Percentiles rank a stretch among this genome's conserved stretches.
These are phyloP conservation scores for Cryptococcus sp. DNA, from an alignment of 1,284 basidiomycete species.

Conservation along the genomic window DNA sequence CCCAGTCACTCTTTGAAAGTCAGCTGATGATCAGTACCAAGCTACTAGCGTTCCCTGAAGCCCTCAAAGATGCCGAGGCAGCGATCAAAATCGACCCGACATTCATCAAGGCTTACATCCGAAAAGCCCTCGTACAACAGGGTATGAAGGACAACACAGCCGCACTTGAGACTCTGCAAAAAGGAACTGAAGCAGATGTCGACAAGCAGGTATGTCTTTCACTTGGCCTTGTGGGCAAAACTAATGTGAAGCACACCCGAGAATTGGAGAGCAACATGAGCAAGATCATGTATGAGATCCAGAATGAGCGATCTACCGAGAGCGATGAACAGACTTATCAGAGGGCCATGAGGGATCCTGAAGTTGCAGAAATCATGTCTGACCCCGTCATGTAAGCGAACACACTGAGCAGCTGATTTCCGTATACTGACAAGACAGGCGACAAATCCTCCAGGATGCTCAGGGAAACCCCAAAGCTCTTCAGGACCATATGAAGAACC, in stretches of 20 bases:
- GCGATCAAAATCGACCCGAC: slow-evolving; percentile 87
- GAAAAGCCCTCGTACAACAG: slow-evolving; percentile 81
- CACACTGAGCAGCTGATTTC: slow-evolving; percentile 1
- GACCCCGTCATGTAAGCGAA: slow-evolving; percentile 22
- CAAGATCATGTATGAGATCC: slow-evolving; percentile 77
- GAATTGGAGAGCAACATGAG: slow-evolving; percentile 76
- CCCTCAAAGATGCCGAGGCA: slow-evolving; percentile 89
- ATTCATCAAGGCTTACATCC: slow-evolving; percentile 94
- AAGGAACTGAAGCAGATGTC: slow-evolving; percentile 67
- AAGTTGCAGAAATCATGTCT: slow-evolving; percentile 66
- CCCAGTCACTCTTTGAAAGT: not conserved
- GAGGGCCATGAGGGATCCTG: slow-evolving; percentile 95
- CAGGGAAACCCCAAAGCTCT: slow-evolving; percentile 84
- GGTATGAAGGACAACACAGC: slow-evolving; percentile 90
- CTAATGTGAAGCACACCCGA: slow-evolving; percentile 55
- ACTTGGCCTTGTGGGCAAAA: not conserved
- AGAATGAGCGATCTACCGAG: slow-evolving; percentile 76
- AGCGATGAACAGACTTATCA: slow-evolving; percentile 88
- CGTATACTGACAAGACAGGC: slow-evolving; percentile 1
- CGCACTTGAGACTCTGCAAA: slow-evolving; percentile 73
- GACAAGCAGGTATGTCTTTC: slow-evolving; percentile 56
- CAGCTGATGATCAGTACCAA: slow-evolving; percentile 57
- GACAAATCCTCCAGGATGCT: slow-evolving; percentile 83
- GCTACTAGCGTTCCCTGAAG: slow-evolving; percentile 87
- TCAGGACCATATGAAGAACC: slow-evolving; percentile 97